These are phyloP conservation scores for Saccharomycopsis fibuligera DNA, from an alignment of 805 yeast genomes.

Conservation along the genomic window DNA sequence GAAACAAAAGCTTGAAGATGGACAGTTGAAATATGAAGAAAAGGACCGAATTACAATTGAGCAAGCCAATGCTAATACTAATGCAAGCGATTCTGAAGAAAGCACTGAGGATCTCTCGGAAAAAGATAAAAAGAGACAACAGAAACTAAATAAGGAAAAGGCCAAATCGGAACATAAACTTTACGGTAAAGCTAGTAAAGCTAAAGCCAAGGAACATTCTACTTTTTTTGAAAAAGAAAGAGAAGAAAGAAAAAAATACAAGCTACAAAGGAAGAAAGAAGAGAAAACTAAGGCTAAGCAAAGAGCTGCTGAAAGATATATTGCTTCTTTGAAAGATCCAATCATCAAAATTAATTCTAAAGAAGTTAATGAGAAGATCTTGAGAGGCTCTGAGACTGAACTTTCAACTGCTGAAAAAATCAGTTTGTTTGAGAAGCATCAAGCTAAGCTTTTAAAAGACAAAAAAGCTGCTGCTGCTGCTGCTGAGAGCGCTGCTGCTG, in stretches of 20 bases:
- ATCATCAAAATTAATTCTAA: neutral
- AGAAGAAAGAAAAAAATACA: neutral
- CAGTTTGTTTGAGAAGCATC: too few relatives aligned
- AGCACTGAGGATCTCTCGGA: neutral
- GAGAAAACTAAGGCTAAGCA: neutral
- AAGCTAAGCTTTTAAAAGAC: too few relatives aligned
- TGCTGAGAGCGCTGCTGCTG: too few relatives aligned
- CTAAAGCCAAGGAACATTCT: neutral
- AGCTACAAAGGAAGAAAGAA: neutral
- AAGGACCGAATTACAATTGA: neutral
- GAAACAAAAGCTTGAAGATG: neutral
- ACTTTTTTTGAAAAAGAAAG: neutral
- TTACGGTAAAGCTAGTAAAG: neutral
- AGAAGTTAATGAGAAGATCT: neutral
- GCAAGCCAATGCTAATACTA: neutral
- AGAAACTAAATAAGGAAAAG: neutral
- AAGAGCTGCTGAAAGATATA: neutral
- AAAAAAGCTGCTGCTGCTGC: too few relatives aligned
- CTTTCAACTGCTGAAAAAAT: too few relatives aligned
- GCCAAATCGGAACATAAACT: neutral
- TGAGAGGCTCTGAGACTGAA: too few relatives aligned
- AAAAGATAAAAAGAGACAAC: neutral
- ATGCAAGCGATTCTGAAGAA: neutral
- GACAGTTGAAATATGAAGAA: too few relatives aligned
- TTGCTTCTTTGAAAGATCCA: neutral